phyloP scores from a whole-genome alignment of 345 rosid species.

The Fremontodendron californicum region DNA sequence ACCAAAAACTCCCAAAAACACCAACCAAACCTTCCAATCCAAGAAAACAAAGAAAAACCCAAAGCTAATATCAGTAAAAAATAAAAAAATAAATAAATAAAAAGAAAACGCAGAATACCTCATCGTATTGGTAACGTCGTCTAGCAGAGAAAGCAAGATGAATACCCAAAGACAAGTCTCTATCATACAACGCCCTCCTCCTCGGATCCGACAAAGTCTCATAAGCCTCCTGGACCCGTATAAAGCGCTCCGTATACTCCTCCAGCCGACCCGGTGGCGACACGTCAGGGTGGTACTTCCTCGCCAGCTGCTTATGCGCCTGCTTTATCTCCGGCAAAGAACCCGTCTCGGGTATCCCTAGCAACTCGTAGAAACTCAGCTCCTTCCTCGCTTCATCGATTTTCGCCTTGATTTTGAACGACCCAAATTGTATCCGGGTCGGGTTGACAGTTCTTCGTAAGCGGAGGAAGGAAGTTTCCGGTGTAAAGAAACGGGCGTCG shows the following conservation, averaged over 20 bases:
- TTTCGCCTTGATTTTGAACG: constrained; percentile 36
- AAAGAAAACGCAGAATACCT: constrained; percentile 30
- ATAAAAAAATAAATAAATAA: not conserved
- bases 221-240: constrained; percentile 71
- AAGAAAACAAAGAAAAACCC: not conserved
- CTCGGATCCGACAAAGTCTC: constrained; percentile 74
- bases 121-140: constrained; percentile 35
- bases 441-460: constrained; percentile 20
- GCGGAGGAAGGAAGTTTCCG: constrained; percentile 14
- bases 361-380: constrained; percentile 68
- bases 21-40: no score
- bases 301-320: constrained; percentile 79
- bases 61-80: not conserved
- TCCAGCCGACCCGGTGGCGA: constrained; percentile 77
- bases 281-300: constrained; percentile 88
- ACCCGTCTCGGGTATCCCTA: constrained; percentile 65
- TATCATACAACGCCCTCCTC: constrained; percentile 52
- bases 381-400: constrained; percentile 28
- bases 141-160: constrained; percentile 59
- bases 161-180: constrained; percentile 49
- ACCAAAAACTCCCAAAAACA: not conserved
- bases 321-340: constrained; percentile 65
- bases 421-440: constrained; percentile 28
- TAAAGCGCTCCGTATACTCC: constrained; percentile 66
- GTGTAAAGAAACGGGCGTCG: constrained; percentile 32